Evolutionary conservation across 352 stramenopile species (phyloP), one percentile per base, ranked within the genome.

Genomic region (Phytophthora sp.): DNA sequence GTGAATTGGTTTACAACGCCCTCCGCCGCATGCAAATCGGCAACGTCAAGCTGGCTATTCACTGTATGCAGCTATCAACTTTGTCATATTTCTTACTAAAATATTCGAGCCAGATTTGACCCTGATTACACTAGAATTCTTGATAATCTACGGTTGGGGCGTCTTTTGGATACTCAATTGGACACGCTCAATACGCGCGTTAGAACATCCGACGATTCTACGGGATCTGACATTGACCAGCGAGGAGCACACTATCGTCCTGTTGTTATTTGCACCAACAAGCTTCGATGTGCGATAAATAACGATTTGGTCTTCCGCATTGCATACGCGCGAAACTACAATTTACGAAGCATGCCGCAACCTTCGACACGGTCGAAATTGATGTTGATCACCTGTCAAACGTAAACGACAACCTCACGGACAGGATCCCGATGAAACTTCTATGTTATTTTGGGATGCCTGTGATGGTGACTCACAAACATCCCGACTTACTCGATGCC

Each of bases 41-140:
- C 41, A 20, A 7, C 51, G 31, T 9, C 49, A 52, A 1, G 6
- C 7, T 24, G 23, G 44, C 15, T 36, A 52, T n/a, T 6, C 26
- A 0, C 18, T 53, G 30, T 21, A 52, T 20, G 8, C 0, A 18
- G 46, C 45, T 7, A 38, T 38, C 16, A 38, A 53, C 3, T 38
- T 53, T 38, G 26, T 53, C 1, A 7, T 53, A 9, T 53, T 52
- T 53, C 45, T 38, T 26, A 16, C 2, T 23, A 53, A 53, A 53
- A 38, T 26, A 53, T 53, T 15, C 15, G 45, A 8, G 26, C 23
- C 0, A 33, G 38, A 41, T 20, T 35, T 1, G 63, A 76, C 29
- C n/a, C 35, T 0, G 13, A 51, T 1, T 76, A 69, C 49, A 71
- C 47, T 41, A 0, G 1, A 30, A 44, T 75, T 1, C 44, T 75